A percentile compares a stretch with the other conserved stretches of the same genome.
phyloP scores from a whole-genome alignment of 306 rosid genomes.

The Casuarina equisetifolia region DNA sequence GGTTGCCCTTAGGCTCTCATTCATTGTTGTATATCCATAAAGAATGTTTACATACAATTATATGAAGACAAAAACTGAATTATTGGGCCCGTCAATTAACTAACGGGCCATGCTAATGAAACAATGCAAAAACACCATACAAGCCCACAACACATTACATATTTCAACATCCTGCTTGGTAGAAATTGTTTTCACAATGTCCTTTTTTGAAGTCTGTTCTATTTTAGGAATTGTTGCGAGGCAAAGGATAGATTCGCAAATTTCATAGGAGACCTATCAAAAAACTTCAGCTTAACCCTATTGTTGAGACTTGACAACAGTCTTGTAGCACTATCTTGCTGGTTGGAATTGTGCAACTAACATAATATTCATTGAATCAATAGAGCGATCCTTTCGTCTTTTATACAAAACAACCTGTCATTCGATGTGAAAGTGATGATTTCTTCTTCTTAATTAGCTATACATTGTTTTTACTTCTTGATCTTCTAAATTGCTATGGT shows the following conservation, averaged over 20 bases:
- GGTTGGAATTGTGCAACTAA: slow-evolving; percentile 20
- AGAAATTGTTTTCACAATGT: slow-evolving; percentile 8
- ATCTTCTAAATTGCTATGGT: slow-evolving; percentile 30
- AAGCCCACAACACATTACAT: too few species aligned
- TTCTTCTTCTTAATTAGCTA: slow-evolving; percentile 13
- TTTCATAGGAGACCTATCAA: not conserved
- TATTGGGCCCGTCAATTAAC: too few species aligned
- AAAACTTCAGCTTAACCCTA: slow-evolving; percentile 19
- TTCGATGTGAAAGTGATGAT: slow-evolving; percentile 28
- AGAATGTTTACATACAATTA: too few species aligned
- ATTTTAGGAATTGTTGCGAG: slow-evolving; percentile 22
- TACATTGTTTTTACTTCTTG: slow-evolving; percentile 18
- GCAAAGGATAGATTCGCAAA: slow-evolving; percentile 10
- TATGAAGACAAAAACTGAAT: too few species aligned
- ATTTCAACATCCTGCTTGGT: too few species aligned
- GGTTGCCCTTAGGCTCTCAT: too few species aligned
- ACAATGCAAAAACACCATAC: too few species aligned
- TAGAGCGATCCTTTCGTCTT: slow-evolving; percentile 23
- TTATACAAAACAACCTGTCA: slow-evolving; percentile 26
- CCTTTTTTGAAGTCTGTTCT: slow-evolving; percentile 20
- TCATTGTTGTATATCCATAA: too few species aligned
- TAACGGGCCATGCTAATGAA: too few species aligned
- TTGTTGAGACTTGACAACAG: slow-evolving; percentile 28
- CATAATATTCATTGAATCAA: slow-evolving; percentile 23
- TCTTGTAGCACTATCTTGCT: slow-evolving; percentile 10